These are phyloP conservation scores for Solanum pinnatisectum DNA, from an alignment of 257 asterid species.

Conservation along the genomic window DNA sequence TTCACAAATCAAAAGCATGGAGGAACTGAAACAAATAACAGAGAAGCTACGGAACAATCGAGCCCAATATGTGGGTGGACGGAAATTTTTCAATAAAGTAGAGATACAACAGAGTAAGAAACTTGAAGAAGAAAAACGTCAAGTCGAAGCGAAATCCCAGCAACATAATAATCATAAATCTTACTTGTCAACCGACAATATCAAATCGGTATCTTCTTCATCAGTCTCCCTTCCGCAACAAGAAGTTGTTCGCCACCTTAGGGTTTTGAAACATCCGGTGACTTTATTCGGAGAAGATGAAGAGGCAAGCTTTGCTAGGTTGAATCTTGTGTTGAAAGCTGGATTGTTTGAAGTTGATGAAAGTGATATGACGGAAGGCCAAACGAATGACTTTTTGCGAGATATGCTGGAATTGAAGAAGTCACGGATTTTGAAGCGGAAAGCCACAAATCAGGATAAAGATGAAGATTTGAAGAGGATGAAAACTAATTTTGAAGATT, in stretches of 20 bases:
- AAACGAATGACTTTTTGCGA: slow-evolving; percentile 74
- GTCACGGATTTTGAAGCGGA: slow-evolving; percentile 66
- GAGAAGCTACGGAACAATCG: slow-evolving; percentile 38
- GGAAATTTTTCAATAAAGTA: slow-evolving; percentile 62
- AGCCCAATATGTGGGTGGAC: slow-evolving; percentile 47
- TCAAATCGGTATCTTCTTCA: slow-evolving; percentile 32
- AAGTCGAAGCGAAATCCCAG: slow-evolving; percentile 27
- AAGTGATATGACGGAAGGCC: slow-evolving; percentile 93
- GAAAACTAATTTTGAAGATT: slow-evolving; percentile 59
- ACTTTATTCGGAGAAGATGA: slow-evolving; percentile 89
- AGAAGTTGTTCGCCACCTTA: slow-evolving; percentile 78
- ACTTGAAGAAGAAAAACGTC: slow-evolving; percentile 75
- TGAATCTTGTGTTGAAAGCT: slow-evolving; percentile 60
- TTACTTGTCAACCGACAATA: slow-evolving; percentile 12
- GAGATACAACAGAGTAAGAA: slow-evolving; percentile 65
- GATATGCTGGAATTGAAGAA: slow-evolving; percentile 82
- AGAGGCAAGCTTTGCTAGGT: slow-evolving; percentile 63
- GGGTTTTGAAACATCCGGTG: slow-evolving; percentile 69
- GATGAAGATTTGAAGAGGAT: slow-evolving; percentile 71
- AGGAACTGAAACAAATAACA: slow-evolving; percentile 60
- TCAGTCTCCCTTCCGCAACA: slow-evolving; percentile 41
- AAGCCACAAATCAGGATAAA: slow-evolving; percentile 56
- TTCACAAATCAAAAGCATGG: slow-evolving; percentile 25
- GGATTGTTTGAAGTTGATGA: slow-evolving; percentile 83
- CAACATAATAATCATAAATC: neutral